These are phyloP conservation scores for Chaetothyriales sp. DNA, from an alignment of 2,329 filamentous ascomycete species.

Conservation along the genomic window DNA sequence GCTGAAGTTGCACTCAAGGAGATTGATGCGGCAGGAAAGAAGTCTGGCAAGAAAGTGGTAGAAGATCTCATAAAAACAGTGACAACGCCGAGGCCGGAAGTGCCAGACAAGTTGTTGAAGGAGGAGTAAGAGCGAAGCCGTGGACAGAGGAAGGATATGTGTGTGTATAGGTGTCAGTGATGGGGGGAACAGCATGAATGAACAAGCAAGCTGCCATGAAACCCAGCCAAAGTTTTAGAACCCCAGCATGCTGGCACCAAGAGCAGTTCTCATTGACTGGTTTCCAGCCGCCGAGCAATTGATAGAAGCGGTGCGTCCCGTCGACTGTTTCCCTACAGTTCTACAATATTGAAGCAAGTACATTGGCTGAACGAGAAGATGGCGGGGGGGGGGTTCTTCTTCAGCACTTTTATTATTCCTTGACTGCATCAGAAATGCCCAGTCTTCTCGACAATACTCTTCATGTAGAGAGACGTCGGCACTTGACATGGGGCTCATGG, in stretches of 20 bases:
- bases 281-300: neutral
- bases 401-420: too few species aligned
- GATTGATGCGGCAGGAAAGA: slow-evolving; percentile 66
- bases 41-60: slow-evolving; percentile 64
- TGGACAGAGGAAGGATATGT: neutral
- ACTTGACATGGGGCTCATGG: too few species aligned
- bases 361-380: too few species aligned
- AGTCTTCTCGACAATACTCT: too few species aligned
- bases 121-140: slow-evolving; percentile 7
- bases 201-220: neutral
- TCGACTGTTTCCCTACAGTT: neutral
- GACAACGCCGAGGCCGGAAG: slow-evolving; percentile 63
- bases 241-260: neutral
- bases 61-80: slow-evolving; percentile 74
- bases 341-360: too few species aligned
- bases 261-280: neutral
- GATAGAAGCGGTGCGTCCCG: neutral
- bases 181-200: neutral
- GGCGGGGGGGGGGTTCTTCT: too few species aligned
- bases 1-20: slow-evolving; percentile 67
- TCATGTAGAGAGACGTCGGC: too few species aligned
- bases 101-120: slow-evolving; percentile 30
- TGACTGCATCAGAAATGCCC: too few species aligned
- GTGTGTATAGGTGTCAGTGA: neutral
- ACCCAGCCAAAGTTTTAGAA: neutral